These are phyloP conservation scores for Silybum marianum DNA, from an alignment of 129 eudicot genomes.

Conservation along the genomic window DNA sequence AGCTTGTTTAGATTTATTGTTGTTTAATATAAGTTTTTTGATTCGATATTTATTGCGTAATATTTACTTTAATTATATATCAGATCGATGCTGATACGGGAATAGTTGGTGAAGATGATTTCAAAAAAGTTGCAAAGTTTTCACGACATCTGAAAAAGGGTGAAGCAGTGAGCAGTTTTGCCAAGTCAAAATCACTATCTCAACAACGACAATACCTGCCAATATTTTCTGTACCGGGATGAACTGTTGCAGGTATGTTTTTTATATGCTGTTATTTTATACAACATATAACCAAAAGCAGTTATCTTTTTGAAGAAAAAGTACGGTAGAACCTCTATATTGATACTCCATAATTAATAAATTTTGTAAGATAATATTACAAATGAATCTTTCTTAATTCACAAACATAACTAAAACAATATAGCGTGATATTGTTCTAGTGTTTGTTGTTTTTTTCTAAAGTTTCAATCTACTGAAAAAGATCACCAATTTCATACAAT, in stretches of 20 bases:
- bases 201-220: conserved; percentile 76
- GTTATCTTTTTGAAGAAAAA: neutral
- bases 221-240: conserved; percentile 62
- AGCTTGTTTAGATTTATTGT: neutral
- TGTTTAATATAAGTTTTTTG: conserved; percentile 14
- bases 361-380: neutral
- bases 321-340: neutral
- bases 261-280: conserved; percentile 7
- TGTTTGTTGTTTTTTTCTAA: no score
- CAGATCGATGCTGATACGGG: conserved; percentile 81
- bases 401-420: neutral
- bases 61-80: neutral
- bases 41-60: neutral
- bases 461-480: no score
- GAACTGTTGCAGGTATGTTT: conserved; percentile 57
- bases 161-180: conserved; percentile 72
- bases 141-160: conserved; percentile 53
- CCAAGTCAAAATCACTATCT: conserved; percentile 56
- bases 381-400: no score
- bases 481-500: no score
- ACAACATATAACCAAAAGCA: neutral
- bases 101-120: conserved; percentile 71
- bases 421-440: no score
- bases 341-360: neutral
- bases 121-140: conserved; percentile 73